phyloP scores from a whole-genome alignment of 306 rosid species.

The Rubus idaeus region DNA sequence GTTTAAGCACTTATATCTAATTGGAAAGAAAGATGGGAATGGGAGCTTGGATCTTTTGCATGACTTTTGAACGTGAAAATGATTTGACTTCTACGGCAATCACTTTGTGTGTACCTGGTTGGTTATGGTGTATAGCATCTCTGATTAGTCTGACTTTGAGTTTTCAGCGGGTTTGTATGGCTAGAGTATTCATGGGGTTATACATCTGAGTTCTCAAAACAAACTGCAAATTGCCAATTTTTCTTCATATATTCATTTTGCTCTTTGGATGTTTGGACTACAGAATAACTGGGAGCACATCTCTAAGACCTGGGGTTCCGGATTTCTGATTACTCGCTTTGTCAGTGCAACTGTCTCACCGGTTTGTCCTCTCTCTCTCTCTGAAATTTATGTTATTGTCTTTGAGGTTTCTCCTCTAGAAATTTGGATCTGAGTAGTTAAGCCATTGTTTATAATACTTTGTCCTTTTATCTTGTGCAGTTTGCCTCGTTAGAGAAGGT shows the following conservation, averaged over 20 bases:
- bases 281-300: conserved; percentile 79
- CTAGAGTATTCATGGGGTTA: too few species aligned
- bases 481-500: conserved; percentile 84
- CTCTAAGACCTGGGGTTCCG: conserved; percentile 68
- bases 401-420: not conserved
- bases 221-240: not conserved
- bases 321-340: conserved; percentile 73
- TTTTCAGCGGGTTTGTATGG: not conserved
- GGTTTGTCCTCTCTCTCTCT: conserved; percentile 47
- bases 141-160: not conserved
- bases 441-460: not conserved
- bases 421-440: not conserved
- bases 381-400: not conserved
- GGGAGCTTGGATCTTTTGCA: not conserved
- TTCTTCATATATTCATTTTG: not conserved
- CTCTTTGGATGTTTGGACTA: conserved; percentile 12
- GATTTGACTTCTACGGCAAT: not conserved
- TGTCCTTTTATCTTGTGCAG: conserved; percentile 34
- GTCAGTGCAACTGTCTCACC: conserved; percentile 70
- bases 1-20: not conserved
- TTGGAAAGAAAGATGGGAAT: not conserved
- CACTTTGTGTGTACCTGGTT: too few species aligned
- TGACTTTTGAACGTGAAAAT: not conserved
- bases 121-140: not conserved
- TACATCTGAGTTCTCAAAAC: not conserved